Percentiles rank a stretch among this genome's conserved stretches.
These are phyloP conservation scores for Didymella exigua DNA, from an alignment of 2,329 filamentous ascomycete species.

Conservation along the genomic window DNA sequence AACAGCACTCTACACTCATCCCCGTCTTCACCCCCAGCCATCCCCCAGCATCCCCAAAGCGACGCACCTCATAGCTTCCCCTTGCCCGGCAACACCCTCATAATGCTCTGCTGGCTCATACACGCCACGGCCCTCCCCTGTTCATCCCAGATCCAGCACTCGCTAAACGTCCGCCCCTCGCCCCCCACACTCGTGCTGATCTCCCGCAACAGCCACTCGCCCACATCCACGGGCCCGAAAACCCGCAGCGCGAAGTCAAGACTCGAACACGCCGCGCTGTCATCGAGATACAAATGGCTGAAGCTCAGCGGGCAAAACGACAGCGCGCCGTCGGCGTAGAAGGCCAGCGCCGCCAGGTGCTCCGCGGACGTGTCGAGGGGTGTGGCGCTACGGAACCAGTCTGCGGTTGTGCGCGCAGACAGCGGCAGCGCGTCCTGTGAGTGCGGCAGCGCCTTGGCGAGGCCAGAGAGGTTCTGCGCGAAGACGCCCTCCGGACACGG, in stretches of 20 bases:
- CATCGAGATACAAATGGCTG: constrained; percentile 52
- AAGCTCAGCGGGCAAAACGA: constrained; percentile 54
- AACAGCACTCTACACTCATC: neutral
- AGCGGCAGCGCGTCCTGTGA: constrained; percentile 49
- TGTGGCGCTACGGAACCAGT: constrained; percentile 49
- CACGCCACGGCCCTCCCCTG: constrained; percentile 53
- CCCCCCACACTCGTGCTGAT: constrained; percentile 47
- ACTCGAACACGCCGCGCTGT: constrained; percentile 53
- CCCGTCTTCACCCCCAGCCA: neutral
- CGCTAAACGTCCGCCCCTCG: constrained; percentile 53
- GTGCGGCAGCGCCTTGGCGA: constrained; percentile 43
- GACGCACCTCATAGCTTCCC: constrained; percentile 11
- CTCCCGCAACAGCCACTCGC: constrained; percentile 54
- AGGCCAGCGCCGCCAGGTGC: constrained; percentile 50
- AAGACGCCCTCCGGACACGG: constrained; percentile 51
- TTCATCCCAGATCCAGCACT: constrained; percentile 54
- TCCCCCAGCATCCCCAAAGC: constrained; percentile 26
- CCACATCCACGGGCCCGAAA: constrained; percentile 51
- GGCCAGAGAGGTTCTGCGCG: constrained; percentile 53
- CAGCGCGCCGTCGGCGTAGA: constrained; percentile 54
- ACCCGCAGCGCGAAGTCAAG: constrained; percentile 58
- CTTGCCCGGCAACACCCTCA: constrained; percentile 26
- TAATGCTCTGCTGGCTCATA: constrained; percentile 56
- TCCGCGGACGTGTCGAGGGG: constrained; percentile 33
- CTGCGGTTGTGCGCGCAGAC: constrained; percentile 43